These are phyloP conservation scores for Umbelopsis vinacea DNA, from an alignment of 192 early-diverging fungal genomes.

Conservation along the genomic window DNA sequence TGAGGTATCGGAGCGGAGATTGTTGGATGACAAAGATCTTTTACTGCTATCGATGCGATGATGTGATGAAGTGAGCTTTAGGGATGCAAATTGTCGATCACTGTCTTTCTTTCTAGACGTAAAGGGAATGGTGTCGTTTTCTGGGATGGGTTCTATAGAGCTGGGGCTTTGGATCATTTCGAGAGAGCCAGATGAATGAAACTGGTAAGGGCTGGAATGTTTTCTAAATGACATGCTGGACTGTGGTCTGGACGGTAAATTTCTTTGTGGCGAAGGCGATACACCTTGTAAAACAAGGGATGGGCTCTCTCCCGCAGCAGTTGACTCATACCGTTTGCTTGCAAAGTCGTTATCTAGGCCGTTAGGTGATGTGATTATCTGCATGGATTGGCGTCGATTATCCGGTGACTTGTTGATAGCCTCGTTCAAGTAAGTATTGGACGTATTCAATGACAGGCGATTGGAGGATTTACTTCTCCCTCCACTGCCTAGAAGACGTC, in stretches of 20 bases:
- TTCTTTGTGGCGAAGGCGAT: neutral
- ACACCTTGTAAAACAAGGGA: neutral
- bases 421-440: neutral
- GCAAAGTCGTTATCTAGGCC: neutral
- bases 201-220: neutral
- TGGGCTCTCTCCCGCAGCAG: neutral
- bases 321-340: neutral
- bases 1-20: slow-evolving; percentile 10
- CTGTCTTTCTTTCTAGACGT: neutral
- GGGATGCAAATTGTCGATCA: neutral
- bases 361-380: neutral
- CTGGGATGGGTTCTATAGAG: slow-evolving; percentile 8
- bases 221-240: slow-evolving; percentile 15
- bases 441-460: slow-evolving; percentile 21
- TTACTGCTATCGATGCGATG: neutral
- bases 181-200: neutral
- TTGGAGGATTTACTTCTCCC: neutral
- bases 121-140: neutral
- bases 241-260: neutral
- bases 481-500: slow-evolving; percentile 11
- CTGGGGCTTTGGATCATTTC: slow-evolving; percentile 8
- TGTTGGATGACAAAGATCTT: slow-evolving; percentile 19
- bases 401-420: neutral
- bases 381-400: slow-evolving; percentile 11
- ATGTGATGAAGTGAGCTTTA: neutral